Conservation (phyloP, 257 asterid genomes). For the Osmanthus fragrans region DNA sequence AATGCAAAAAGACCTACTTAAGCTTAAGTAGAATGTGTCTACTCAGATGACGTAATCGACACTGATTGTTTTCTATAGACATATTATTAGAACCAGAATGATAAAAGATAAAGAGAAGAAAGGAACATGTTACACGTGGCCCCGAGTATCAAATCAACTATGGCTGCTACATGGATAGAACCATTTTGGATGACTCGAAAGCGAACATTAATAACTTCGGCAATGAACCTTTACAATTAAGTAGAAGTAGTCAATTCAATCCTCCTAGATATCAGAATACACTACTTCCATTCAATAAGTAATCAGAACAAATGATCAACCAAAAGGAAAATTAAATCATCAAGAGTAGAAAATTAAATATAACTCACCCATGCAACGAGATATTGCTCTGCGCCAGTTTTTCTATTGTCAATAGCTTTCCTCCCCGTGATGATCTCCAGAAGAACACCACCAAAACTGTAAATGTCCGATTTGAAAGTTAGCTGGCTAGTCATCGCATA, state of each 20-base stretch:
- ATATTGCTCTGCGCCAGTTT: constrained; percentile 30
- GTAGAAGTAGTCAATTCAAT: neutral
- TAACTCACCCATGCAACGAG: constrained; percentile 46
- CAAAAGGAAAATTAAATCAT: neutral
- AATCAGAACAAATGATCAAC: neutral
- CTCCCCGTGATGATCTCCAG: constrained; percentile 45
- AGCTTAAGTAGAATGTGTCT: neutral
- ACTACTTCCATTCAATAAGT: neutral
- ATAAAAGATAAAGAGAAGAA: neutral
- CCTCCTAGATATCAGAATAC: neutral
- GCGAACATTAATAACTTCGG: neutral
- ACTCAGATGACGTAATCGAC: neutral
- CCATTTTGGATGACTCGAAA: constrained; percentile 15
- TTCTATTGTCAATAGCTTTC: constrained; percentile 34
- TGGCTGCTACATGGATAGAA: constrained; percentile 14
- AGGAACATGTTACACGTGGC: constrained; percentile 6
- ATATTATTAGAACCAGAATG: neutral
- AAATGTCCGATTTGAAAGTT: constrained; percentile 52
- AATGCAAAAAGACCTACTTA: neutral
- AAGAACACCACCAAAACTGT: constrained; percentile 48
- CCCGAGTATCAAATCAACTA: constrained; percentile 19
- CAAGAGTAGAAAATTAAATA: neutral
- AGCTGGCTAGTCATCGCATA: constrained; percentile 52
- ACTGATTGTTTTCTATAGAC: neutral
- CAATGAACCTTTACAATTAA: neutral